Evolutionary conservation across 768 basidiomycete species (phyloP).

Genomic region (Sistotremastrum niveocremeum): DNA sequence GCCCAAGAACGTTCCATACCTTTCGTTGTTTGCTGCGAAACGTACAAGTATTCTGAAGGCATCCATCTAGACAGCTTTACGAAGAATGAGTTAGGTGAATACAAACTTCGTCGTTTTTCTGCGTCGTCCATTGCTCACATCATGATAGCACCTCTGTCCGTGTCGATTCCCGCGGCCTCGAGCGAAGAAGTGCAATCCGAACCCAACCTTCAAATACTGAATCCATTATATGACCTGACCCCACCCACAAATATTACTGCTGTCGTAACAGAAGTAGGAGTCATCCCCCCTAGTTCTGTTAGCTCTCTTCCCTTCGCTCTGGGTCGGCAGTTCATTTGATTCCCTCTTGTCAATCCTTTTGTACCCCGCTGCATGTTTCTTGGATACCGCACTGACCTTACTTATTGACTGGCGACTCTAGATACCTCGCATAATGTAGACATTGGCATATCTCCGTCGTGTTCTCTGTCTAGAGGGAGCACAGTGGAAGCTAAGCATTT

Average conservation of each 20-base stretch:
- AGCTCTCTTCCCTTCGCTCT: conserved; percentile 69
- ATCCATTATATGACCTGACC: conserved; percentile 88
- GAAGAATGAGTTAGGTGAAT: conserved; percentile 86
- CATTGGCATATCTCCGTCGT: too few species aligned
- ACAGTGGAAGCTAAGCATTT: too few species aligned
- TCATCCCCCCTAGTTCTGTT: conserved; percentile 88
- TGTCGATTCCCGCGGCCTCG: conserved; percentile 19
- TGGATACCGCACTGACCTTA: background rate
- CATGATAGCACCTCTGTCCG: conserved; percentile 14
- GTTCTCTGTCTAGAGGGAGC: too few species aligned
- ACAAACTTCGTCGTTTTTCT: background rate
- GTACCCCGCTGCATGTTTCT: background rate
- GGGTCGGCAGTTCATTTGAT: conserved; percentile 17
- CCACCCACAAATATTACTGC: conserved; percentile 87
- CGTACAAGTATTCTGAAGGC: conserved; percentile 93
- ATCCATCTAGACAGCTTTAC: conserved; percentile 90
- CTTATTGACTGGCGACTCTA: too few species aligned
- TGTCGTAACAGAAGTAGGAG: conserved; percentile 92
- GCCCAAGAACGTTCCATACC: conserved; percentile 81
- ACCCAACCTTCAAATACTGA: conserved; percentile 60
- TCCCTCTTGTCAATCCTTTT: background rate
- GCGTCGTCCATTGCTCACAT: background rate
- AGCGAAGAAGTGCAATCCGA: conserved; percentile 17
- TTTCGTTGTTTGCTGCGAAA: conserved; percentile 94
- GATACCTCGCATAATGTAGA: too few species aligned